Evolutionary conservation across 1,284 basidiomycete species (phyloP).

Genomic region (Exobasidium cylindrosporum): DNA sequence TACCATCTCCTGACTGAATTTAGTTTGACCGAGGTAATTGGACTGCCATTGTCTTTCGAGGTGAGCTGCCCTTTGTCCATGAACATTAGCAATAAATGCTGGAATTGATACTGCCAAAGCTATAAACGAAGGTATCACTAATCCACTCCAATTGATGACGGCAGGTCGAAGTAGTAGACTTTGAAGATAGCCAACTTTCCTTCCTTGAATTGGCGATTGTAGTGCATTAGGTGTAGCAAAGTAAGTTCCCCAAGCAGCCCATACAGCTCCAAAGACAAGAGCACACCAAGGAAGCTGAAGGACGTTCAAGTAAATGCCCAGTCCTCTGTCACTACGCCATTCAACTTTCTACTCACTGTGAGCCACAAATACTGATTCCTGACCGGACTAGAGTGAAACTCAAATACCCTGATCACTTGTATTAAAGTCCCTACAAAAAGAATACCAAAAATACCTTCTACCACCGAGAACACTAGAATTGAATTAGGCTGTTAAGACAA

Average conservation of each 20-base stretch:
- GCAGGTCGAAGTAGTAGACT: not conserved
- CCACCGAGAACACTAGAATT: not conserved
- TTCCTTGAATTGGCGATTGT: not conserved
- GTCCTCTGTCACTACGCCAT: not conserved
- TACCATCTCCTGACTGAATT: constrained; percentile 10
- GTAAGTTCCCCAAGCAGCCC: constrained; percentile 10
- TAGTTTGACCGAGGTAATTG: not conserved
- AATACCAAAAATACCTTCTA: constrained; percentile 11
- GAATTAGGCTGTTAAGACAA: constrained; percentile 9
- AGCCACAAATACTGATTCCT: not conserved
- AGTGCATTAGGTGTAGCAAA: constrained; percentile 7
- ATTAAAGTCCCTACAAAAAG: not conserved
- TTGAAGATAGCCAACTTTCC: not conserved
- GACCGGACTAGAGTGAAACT: not conserved
- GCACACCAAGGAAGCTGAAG: constrained; percentile 1
- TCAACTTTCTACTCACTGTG: not conserved
- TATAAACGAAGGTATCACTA: not conserved
- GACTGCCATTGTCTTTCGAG: not conserved
- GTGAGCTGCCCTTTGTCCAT: not conserved
- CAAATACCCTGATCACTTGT: not conserved
- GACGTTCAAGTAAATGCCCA: not conserved
- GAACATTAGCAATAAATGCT: not conserved
- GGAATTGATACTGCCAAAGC: constrained; percentile 1
- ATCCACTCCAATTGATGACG: not conserved
- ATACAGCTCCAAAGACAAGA: not conserved